Percentiles rank a stretch among this genome's conserved stretches.
These are phyloP conservation scores for Xylariaceae sp. DNA, from an alignment of 2,329 filamentous ascomycete species.

Conservation along the genomic window DNA sequence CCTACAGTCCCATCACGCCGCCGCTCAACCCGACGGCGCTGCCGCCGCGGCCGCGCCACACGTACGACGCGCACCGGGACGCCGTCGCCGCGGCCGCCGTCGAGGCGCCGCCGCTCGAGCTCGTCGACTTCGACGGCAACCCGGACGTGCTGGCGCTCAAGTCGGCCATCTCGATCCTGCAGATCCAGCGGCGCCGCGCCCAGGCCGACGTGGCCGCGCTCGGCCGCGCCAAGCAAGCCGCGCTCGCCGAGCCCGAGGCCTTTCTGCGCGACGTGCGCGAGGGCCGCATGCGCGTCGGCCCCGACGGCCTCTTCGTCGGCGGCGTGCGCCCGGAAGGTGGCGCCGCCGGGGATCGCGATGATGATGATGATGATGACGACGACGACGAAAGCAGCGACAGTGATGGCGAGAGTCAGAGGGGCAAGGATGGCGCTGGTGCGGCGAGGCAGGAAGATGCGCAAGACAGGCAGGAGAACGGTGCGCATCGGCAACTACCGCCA, in stretches of 20 bases:
- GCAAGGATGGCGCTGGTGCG: slow-evolving; percentile 3
- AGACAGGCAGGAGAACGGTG: neutral
- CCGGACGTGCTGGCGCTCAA: slow-evolving; percentile 82
- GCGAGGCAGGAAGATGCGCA: neutral
- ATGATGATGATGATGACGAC: slow-evolving; percentile 13
- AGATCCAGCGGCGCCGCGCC: slow-evolving; percentile 76
- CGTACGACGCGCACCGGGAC: slow-evolving; percentile 16
- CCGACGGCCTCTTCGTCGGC: slow-evolving; percentile 20
- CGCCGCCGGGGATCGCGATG: slow-evolving; percentile 11
- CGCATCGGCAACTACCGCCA: slow-evolving; percentile 1
- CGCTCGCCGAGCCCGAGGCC: slow-evolving; percentile 60
- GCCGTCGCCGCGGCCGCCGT: slow-evolving; percentile 8
- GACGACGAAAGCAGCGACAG: slow-evolving; percentile 13
- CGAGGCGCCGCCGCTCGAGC: slow-evolving; percentile 39
- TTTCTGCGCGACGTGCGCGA: slow-evolving; percentile 63
- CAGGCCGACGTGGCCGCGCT: slow-evolving; percentile 66
- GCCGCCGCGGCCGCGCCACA: slow-evolving; percentile 18
- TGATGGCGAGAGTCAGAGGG: slow-evolving; percentile 22
- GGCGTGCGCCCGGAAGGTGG: slow-evolving; percentile 8
- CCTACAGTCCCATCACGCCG: slow-evolving; percentile 49
- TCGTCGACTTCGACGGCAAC: slow-evolving; percentile 57
- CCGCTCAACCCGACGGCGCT: slow-evolving; percentile 33
- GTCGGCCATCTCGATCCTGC: slow-evolving; percentile 77
- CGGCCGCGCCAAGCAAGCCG: slow-evolving; percentile 61
- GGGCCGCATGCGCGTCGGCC: slow-evolving; percentile 47